Evolutionary conservation across 2,329 filamentous ascomycete species (phyloP).

Genomic region (Calonectria leucothoes): DNA sequence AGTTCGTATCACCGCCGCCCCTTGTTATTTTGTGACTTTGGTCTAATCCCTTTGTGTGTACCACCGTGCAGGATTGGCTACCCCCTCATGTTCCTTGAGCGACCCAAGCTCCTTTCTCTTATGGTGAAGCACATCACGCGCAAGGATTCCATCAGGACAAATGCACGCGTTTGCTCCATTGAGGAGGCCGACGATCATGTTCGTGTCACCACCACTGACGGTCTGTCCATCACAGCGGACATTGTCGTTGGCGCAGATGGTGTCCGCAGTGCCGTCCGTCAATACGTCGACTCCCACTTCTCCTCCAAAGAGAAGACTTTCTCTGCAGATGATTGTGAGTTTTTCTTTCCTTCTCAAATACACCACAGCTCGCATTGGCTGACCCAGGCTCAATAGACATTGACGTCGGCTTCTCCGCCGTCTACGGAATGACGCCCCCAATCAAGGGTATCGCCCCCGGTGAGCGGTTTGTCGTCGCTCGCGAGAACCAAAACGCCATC

Average conservation of each 20-base stretch:
- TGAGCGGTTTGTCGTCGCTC: neutral
- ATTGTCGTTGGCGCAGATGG: neutral
- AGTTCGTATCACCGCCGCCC: neutral
- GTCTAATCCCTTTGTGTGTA: neutral
- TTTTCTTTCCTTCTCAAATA: neutral
- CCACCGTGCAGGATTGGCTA: neutral
- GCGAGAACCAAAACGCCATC: neutral
- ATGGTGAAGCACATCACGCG: neutral
- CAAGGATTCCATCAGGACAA: neutral
- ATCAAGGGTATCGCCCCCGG: neutral
- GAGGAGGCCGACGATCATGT: neutral
- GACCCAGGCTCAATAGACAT: neutral
- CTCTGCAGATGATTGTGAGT: neutral
- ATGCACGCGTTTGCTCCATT: neutral
- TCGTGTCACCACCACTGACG: neutral
- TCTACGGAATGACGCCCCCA: neutral
- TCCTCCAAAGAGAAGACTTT: neutral
- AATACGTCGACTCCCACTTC: neutral
- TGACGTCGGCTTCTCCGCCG: neutral
- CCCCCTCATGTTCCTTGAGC: constrained; percentile 1
- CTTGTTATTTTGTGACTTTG: neutral
- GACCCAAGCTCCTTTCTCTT: neutral
- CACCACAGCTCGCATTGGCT: neutral
- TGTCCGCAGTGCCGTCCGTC: neutral
- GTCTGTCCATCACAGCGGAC: neutral